These are phyloP conservation scores for Heliamphora exappendiculata DNA, from an alignment of 148 eudicot genomes.

Conservation along the genomic window DNA sequence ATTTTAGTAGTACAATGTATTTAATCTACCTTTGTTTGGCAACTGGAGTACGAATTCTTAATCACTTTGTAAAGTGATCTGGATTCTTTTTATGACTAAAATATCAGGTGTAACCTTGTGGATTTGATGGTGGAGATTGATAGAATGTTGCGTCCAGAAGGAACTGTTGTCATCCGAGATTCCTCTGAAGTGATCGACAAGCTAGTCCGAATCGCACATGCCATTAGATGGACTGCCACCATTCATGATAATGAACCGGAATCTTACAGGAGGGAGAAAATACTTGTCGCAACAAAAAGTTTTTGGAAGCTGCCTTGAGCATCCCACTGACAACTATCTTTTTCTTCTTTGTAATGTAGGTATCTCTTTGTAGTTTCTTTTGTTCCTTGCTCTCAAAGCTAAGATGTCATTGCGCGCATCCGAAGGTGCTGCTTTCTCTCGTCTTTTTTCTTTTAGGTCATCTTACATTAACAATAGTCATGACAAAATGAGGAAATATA, in stretches of 20 bases:
- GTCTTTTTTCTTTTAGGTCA: not conserved
- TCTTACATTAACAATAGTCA: not conserved
- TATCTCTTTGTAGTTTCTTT: conserved; percentile 4
- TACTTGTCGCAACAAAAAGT: conserved; percentile 77
- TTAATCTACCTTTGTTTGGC: not conserved
- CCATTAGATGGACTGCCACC: conserved; percentile 61
- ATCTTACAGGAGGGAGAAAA: conserved; percentile 62
- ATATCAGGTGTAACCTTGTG: conserved; percentile 80
- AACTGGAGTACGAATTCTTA: not conserved
- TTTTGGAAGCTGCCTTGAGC: conserved; percentile 41
- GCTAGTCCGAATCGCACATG: conserved; percentile 60
- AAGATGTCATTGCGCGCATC: not conserved
- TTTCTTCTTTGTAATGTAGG: conserved; percentile 21
- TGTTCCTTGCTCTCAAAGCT: conserved; percentile 7
- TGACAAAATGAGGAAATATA: conserved; percentile 10
- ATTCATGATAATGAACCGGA: conserved; percentile 79
- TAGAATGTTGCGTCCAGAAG: conserved; percentile 86
- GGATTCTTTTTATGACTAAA: not conserved
- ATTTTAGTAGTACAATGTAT: too few species aligned
- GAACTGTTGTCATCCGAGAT: conserved; percentile 80
- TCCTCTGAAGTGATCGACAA: conserved; percentile 70
- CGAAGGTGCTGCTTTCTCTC: conserved; percentile 4
- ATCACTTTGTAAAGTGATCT: not conserved
- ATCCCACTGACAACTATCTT: conserved; percentile 17
- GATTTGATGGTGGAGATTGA: conserved; percentile 97